phyloP scores from a whole-genome alignment of 108 stramenopile species.

The Cafeteria roenbergensis region DNA sequence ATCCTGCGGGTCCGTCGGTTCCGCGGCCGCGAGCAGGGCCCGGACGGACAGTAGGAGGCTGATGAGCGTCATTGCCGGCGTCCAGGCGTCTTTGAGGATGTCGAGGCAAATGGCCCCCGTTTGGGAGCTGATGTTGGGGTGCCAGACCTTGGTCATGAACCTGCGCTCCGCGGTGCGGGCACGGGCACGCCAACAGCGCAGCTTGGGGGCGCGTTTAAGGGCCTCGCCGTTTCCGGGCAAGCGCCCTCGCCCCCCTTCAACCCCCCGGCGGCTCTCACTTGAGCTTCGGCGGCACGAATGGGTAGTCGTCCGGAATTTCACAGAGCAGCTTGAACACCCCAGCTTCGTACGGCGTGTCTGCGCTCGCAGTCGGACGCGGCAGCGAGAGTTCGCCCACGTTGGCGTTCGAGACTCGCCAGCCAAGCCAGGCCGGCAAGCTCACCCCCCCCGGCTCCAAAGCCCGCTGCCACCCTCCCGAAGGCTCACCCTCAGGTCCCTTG shows the following conservation, averaged over 20 bases:
- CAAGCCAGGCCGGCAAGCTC: too few species aligned
- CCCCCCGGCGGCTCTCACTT: background rate
- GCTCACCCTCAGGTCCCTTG: too few species aligned
- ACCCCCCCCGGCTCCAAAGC: too few species aligned
- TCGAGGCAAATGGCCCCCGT: conserved; percentile 93
- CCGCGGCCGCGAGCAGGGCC: conserved; percentile 20
- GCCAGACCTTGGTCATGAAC: conserved; percentile 88
- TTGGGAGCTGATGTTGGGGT: conserved; percentile 82
- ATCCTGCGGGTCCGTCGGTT: conserved; percentile 77
- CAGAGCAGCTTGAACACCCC: conserved; percentile 64
- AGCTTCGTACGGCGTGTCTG: too few species aligned
- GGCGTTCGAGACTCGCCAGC: too few species aligned
- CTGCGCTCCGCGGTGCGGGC: too few species aligned
- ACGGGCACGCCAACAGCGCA: too few species aligned
- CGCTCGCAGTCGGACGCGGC: too few species aligned
- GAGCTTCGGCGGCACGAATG: conserved; percentile 83
- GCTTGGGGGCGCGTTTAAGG: background rate
- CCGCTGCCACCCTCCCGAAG: too few species aligned
- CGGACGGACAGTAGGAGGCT: conserved; percentile 76
- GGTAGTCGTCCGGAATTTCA: conserved; percentile 63
- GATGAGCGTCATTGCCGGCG: conserved; percentile 88
- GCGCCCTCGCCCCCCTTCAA: background rate
- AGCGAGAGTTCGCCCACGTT: too few species aligned
- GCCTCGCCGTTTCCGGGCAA: background rate
- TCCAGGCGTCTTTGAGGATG: conserved; percentile 93